Percentiles rank a stretch among this genome's conserved stretches.
phyloP scores from a whole-genome alignment of 257 asterid genomes.

The Ligustrum vulgare region DNA sequence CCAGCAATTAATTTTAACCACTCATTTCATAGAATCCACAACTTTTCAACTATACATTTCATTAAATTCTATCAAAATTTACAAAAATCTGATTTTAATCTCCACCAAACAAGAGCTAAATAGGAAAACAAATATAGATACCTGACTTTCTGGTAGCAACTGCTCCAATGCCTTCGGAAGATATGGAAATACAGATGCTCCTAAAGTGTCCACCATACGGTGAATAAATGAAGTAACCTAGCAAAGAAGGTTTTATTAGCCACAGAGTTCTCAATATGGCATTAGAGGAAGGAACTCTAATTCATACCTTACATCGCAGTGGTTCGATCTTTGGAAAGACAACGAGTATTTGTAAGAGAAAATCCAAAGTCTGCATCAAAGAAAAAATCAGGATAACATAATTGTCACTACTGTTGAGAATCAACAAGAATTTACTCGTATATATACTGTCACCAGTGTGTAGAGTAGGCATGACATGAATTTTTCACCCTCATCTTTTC shows the following conservation, averaged over 20 bases:
- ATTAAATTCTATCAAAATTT: too few species aligned
- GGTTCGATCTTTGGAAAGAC: slow-evolving; percentile 78
- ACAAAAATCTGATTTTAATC: too few species aligned
- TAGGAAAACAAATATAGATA: slow-evolving; percentile 28
- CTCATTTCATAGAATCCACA: too few species aligned
- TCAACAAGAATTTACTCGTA: neutral
- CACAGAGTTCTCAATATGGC: neutral
- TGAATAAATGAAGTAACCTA: slow-evolving; percentile 92
- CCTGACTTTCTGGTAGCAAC: slow-evolving; percentile 90
- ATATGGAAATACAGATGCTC: slow-evolving; percentile 79
- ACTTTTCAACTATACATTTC: too few species aligned
- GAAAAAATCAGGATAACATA: slow-evolving; percentile 7
- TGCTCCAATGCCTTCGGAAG: slow-evolving; percentile 91
- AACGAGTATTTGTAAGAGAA: slow-evolving; percentile 76
- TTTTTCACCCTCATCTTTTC: neutral
- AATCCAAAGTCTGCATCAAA: slow-evolving; percentile 45
- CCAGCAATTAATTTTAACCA: too few species aligned
- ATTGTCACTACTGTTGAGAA: neutral
- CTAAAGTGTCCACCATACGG: slow-evolving; percentile 95
- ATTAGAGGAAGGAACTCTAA: slow-evolving; percentile 13
- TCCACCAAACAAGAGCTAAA: neutral
- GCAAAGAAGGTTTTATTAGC: slow-evolving; percentile 28
- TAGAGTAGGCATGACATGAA: neutral
- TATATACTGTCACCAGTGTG: neutral
- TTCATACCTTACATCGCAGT: slow-evolving; percentile 78